Conservation (phyloP, 345 rosid species). For the Heritiera fomes region DNA sequence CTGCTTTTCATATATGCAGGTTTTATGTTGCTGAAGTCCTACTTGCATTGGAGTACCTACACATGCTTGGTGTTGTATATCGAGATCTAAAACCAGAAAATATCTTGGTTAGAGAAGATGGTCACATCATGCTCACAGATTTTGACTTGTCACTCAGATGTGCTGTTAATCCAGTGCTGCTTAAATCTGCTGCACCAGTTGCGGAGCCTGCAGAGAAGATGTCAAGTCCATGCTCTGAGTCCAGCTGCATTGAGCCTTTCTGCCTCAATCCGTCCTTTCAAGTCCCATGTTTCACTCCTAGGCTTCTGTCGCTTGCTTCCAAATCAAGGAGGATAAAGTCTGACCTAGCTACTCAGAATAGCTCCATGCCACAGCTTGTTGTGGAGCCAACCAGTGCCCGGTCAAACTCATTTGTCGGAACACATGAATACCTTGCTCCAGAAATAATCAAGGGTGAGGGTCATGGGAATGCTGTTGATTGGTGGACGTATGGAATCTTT, state of each 20-base stretch:
- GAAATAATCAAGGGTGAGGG: slow-evolving; percentile 82
- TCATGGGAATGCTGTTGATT: slow-evolving; percentile 80
- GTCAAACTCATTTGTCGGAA: slow-evolving; percentile 82
- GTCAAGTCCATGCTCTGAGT: slow-evolving; percentile 68
- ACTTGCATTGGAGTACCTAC: slow-evolving; percentile 75
- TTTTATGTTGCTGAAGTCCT: slow-evolving; percentile 81
- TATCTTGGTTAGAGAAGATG: slow-evolving; percentile 74
- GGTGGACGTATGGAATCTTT: slow-evolving; percentile 88
- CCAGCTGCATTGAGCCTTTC: slow-evolving; percentile 77
- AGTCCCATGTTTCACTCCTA: slow-evolving; percentile 78
- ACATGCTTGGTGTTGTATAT: slow-evolving; percentile 86
- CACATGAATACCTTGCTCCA: slow-evolving; percentile 79
- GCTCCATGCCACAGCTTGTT: slow-evolving; percentile 68
- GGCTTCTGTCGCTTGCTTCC: slow-evolving; percentile 59
- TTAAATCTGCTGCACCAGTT: slow-evolving; percentile 49
- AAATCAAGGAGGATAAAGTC: slow-evolving; percentile 60
- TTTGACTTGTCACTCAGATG: slow-evolving; percentile 76
- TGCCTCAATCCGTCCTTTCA: slow-evolving; percentile 80
- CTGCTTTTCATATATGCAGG: slow-evolving; percentile 35
- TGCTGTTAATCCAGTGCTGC: slow-evolving; percentile 48
- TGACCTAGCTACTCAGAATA: slow-evolving; percentile 58
- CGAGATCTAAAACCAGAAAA: slow-evolving; percentile 84
- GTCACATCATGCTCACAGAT: slow-evolving; percentile 87
- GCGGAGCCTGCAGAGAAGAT: slow-evolving; percentile 44
- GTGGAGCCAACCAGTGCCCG: slow-evolving; percentile 80